Evolutionary conservation across 768 basidiomycete genomes (phyloP).

Genomic region (Xanthoconium stramineum): DNA sequence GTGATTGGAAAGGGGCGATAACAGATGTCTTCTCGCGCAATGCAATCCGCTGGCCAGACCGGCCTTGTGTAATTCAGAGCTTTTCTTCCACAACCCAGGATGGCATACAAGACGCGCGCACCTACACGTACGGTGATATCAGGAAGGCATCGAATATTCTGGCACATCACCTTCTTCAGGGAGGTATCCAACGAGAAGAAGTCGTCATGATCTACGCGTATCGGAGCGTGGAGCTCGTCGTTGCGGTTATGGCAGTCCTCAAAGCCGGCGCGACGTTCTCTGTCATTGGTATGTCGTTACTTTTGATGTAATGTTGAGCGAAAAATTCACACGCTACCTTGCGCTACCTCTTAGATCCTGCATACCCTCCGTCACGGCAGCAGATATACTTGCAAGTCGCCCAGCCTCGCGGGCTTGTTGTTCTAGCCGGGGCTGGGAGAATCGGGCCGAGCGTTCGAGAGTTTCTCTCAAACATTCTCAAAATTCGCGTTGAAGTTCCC

Average conservation of each 20-base stretch:
- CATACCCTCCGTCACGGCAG: slow-evolving; percentile 92
- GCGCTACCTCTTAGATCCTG: slow-evolving; percentile 64
- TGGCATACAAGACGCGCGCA: slow-evolving; percentile 48
- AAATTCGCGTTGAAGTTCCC: slow-evolving; percentile 88
- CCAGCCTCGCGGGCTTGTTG: slow-evolving; percentile 84
- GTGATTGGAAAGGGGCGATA: slow-evolving; percentile 95
- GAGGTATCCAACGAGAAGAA: slow-evolving; percentile 87
- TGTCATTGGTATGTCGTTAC: slow-evolving; percentile 73
- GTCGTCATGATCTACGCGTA: slow-evolving; percentile 98
- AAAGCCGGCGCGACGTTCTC: slow-evolving; percentile 97
- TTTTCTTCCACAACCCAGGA: slow-evolving; percentile 39
- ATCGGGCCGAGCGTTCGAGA: slow-evolving; percentile 80
- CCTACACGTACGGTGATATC: slow-evolving; percentile 78
- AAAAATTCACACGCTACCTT: neutral
- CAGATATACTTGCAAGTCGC: slow-evolving; percentile 92
- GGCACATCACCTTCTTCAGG: slow-evolving; percentile 82
- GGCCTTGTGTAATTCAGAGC: slow-evolving; percentile 87
- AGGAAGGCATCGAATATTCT: slow-evolving; percentile 84
- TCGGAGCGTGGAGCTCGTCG: slow-evolving; percentile 92
- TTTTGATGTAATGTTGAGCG: neutral
- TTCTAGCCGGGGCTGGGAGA: slow-evolving; percentile 85
- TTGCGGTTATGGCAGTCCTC: slow-evolving; percentile 94
- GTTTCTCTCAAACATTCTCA: slow-evolving; percentile 72
- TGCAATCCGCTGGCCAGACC: slow-evolving; percentile 73
- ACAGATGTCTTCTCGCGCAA: slow-evolving; percentile 92